phyloP scores from a whole-genome alignment of 208 protist genomes.

The Vickermania spadyakhi region DNA sequence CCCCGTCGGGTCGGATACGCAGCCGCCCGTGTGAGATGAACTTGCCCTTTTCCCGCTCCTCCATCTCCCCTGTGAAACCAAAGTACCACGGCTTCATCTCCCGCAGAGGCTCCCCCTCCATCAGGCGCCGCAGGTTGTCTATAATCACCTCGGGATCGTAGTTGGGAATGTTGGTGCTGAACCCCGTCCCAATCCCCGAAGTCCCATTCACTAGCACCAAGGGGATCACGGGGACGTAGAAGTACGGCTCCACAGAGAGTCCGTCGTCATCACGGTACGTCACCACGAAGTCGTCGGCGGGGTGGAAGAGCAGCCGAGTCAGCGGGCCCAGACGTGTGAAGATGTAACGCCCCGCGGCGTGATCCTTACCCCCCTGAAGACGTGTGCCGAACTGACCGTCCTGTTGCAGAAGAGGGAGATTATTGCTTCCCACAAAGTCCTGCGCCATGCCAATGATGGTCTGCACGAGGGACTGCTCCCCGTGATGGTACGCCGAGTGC shows the following conservation, averaged over 20 bases:
- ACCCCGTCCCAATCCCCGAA: conserved; percentile 99
- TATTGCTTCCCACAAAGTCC: conserved; percentile 98
- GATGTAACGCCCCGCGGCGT: conserved; percentile 98
- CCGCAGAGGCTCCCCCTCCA: conserved; percentile 75
- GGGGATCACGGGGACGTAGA: conserved; percentile 98
- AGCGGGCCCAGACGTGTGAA: conserved; percentile 96
- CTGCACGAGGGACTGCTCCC: conserved; percentile 94
- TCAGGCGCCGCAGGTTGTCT: conserved; percentile 77
- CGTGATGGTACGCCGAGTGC: conserved; percentile 99
- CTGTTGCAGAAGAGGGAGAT: conserved; percentile 97
- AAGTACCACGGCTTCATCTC: conserved; percentile 96
- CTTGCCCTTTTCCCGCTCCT: conserved; percentile 77
- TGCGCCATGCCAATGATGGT: conserved; percentile 99
- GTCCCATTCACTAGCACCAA: conserved; percentile 99
- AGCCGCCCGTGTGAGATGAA: conserved; percentile 62
- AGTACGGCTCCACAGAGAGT: conserved; percentile 97
- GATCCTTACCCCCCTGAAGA: conserved; percentile 98
- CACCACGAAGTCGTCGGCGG: conserved; percentile 97
- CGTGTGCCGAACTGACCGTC: conserved; percentile 99
- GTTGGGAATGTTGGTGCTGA: conserved; percentile 96
- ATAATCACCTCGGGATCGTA: conserved; percentile 98
- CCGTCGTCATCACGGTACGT: conserved; percentile 99
- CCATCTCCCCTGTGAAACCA: conserved; percentile 91
- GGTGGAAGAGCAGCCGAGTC: conserved; percentile 93
- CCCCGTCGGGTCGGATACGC: conserved; percentile 59